Evolutionary conservation across 2,329 filamentous ascomycete species (phyloP), one percentile per base, ranked within the genome.

Genomic region (Botrytis sinoallii): DNA sequence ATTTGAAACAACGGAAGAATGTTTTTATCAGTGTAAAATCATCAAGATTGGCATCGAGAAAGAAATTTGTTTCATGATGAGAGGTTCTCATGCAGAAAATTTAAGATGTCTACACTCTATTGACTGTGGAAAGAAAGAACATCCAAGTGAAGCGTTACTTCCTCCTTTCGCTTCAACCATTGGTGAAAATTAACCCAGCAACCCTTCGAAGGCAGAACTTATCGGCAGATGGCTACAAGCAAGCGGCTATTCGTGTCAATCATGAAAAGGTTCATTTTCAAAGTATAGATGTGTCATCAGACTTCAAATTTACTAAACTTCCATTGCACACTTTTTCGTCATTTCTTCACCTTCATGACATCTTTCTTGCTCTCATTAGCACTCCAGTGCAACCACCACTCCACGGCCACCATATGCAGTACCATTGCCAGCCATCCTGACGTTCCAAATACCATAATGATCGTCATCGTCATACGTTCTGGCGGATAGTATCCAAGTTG

Each of bases 341-440:
- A 29, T 55, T 29, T 52, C 14, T 55, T 67, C 22, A 40, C 65
- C 18, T 44, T 69, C 38, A 22, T 22, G 4, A 1, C 44, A 52
- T n/a, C 6, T n/a, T 25, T 59, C 38, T 14, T 59, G 3, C 5
- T 38, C 35, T 25, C 25, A 4, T 68, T 20, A 10, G n/a, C 66
- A 57, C 35, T 42, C 66, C 66, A 69, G 20, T 32, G 1, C 8
- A 69, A 69, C 66, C 66, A 69, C 16, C 48, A 57, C 48, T 69
- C 66, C 18, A 69, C 66, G 2, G 9, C 38, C n/a, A 69, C 6
- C 48, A 69, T 57, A 44, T 69, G 35, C 3, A 69, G 22, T 4
- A 69, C 38, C 35, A 69, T 25, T 10, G 35, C 38, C 12, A 42
- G 20, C 66, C 66, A 69, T 32, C 66, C 66, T 1, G 66, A 52